Evolutionary conservation across 129 eudicot species (phyloP).

Genomic region (Calendula officinalis): DNA sequence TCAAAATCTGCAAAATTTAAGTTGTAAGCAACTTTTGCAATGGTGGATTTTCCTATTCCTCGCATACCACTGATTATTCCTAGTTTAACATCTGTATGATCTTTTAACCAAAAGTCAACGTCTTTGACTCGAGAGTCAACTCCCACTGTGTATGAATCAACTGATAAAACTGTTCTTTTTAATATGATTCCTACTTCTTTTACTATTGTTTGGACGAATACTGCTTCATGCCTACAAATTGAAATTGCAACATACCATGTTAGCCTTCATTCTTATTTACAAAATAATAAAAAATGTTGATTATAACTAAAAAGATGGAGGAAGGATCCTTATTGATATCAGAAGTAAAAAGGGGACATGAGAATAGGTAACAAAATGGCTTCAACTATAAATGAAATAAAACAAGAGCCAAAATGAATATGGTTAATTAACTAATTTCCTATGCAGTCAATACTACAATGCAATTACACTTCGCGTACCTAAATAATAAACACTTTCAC

Average conservation of each 20-base stretch:
- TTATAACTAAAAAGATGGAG: neutral
- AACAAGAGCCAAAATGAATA: no score
- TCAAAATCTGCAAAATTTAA: slow-evolving; percentile 23
- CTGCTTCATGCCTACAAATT: slow-evolving; percentile 25
- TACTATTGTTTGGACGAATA: slow-evolving; percentile 30
- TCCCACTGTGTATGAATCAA: slow-evolving; percentile 26
- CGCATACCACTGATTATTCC: slow-evolving; percentile 34
- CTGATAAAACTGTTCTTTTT: slow-evolving; percentile 23
- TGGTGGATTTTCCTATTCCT: slow-evolving; percentile 38
- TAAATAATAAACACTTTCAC: no score
- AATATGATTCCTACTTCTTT: slow-evolving; percentile 23
- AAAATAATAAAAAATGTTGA: neutral
- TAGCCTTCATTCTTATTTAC: neutral
- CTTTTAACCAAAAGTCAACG: slow-evolving; percentile 28
- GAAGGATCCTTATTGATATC: neutral
- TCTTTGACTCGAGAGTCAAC: slow-evolving; percentile 31
- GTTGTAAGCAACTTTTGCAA: slow-evolving; percentile 32
- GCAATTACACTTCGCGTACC: no score
- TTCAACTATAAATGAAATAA: no score
- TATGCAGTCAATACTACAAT: no score
- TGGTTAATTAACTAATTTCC: no score
- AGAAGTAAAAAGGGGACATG: neutral
- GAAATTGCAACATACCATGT: neutral
- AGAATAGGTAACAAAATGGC: no score
- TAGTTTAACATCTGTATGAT: slow-evolving; percentile 13